These are phyloP conservation scores for Penicillium tannophilum DNA, from an alignment of 495 filamentous ascomycete species.

Conservation along the genomic window DNA sequence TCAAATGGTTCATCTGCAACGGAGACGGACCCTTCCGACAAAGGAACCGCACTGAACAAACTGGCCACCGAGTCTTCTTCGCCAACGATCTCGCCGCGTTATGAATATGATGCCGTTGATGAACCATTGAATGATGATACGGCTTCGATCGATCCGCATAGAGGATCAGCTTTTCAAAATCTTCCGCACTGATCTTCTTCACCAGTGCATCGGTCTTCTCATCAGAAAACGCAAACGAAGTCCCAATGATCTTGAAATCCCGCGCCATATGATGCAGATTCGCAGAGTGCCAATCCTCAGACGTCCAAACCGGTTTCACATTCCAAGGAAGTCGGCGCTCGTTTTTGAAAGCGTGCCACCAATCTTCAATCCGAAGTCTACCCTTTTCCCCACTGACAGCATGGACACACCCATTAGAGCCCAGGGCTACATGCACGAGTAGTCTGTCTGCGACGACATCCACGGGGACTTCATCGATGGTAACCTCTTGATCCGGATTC, in stretches of 20 bases:
- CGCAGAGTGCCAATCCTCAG: slow-evolving; percentile 31
- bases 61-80: slow-evolving; percentile 21
- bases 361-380: slow-evolving; percentile 21
- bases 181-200: slow-evolving; percentile 10
- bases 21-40: slow-evolving; percentile 26
- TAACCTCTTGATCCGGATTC: slow-evolving; percentile 28
- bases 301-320: slow-evolving; percentile 23
- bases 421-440: slow-evolving; percentile 27
- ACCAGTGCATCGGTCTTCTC: slow-evolving; percentile 20
- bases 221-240: slow-evolving; percentile 32
- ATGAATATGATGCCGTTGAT: slow-evolving; percentile 28
- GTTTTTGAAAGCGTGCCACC: slow-evolving; percentile 30
- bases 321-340: slow-evolving; percentile 30
- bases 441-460: slow-evolving; percentile 36
- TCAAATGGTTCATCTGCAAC: not conserved
- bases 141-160: slow-evolving; percentile 30
- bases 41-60: slow-evolving; percentile 17
- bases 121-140: slow-evolving; percentile 23
- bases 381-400: slow-evolving; percentile 31
- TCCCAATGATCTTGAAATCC: slow-evolving; percentile 33
- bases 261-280: slow-evolving; percentile 28
- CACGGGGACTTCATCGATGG: slow-evolving; percentile 37
- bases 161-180: slow-evolving; percentile 18
- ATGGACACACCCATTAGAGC: slow-evolving; percentile 30
- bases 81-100: slow-evolving; percentile 23